Evolutionary conservation across 2,329 filamentous ascomycete species (phyloP), one percentile per base, ranked within the genome.

Genomic region (Biscogniauxia marginata): DNA sequence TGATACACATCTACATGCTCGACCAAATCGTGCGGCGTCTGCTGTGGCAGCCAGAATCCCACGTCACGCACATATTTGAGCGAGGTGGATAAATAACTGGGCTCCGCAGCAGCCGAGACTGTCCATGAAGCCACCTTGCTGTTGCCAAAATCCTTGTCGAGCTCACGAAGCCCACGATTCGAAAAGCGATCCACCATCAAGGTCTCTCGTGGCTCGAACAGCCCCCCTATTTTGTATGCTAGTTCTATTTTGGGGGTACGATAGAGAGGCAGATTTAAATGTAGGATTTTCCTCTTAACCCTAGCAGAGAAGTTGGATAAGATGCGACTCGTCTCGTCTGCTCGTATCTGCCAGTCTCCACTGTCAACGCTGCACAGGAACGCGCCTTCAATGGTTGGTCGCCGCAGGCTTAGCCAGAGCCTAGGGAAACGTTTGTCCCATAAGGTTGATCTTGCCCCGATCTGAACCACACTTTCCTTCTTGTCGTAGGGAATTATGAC

Each of bases 331-430:
- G 71, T 67, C 45, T 71, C 59, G 3, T 68, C 62, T 0, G 63
- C 64, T 22, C 57, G 52, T 5, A 67, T 50, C 8, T 55, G 60
- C 75, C 75, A 78, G 50, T 76, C 72, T 3, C 77, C 77, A 39
- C 70, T 77, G 59, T 80, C 77, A 4, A 69, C 68, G 21, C 74
- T 70, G 34, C 74, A 49, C 48, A 77, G 78, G 9, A 66, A 68
- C 0, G 68, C 72, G 6, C 76, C 76, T 13, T 63, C 57, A 1
- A 66, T 67, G 1, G 75, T 56, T 7, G 67, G 67, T 20, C 71
- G 68, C 50, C 73, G 71, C 4, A 74, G 55, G 3, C 72, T 74
- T 74, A 54, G 7, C 70, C 67, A 11, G 71, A 52, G 3, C 68
- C 65, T 1, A 71, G 73, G 13, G 61, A 55, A 4, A 62, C 59